Conservation (phyloP, 495 filamentous ascomycete genomes). For the Neurospora intermedia region DNA sequence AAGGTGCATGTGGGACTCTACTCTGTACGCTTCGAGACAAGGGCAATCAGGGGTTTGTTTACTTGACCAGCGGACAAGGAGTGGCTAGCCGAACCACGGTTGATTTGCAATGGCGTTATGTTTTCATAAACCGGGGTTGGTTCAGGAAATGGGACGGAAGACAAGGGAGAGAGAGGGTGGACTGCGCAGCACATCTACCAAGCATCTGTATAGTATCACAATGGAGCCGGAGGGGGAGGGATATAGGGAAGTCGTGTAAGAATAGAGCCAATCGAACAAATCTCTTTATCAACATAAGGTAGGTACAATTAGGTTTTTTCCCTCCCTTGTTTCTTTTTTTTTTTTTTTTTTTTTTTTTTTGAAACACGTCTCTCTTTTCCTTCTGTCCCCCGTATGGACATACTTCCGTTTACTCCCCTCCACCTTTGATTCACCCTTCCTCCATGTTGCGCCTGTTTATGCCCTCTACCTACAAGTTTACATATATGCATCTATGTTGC, state of each 20-base stretch:
- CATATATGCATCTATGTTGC: neutral
- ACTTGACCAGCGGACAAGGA: neutral
- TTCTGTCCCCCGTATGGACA: neutral
- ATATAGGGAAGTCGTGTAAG: neutral
- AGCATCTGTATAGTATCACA: neutral
- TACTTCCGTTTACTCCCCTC: neutral
- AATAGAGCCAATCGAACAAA: neutral
- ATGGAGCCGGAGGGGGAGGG: neutral
- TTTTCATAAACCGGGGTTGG: neutral
- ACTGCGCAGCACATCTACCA: neutral
- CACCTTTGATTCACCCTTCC: neutral
- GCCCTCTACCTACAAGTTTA: neutral
- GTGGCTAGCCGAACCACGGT: too few species aligned
- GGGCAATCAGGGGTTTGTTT: neutral
- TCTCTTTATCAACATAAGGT: neutral
- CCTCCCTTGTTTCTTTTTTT: too few species aligned
- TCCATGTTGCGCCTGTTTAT: neutral
- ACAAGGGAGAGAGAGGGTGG: neutral
- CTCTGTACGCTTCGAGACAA: neutral
- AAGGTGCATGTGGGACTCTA: neutral
- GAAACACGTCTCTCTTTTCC: too few species aligned
- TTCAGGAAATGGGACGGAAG: neutral
- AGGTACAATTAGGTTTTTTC: neutral
- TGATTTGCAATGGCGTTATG: neutral
- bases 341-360: too few species aligned